Evolutionary conservation across 2,329 filamentous ascomycete species (phyloP), one percentile per base, ranked within the genome.

Genomic region (Neodidymelliopsis sp.): DNA sequence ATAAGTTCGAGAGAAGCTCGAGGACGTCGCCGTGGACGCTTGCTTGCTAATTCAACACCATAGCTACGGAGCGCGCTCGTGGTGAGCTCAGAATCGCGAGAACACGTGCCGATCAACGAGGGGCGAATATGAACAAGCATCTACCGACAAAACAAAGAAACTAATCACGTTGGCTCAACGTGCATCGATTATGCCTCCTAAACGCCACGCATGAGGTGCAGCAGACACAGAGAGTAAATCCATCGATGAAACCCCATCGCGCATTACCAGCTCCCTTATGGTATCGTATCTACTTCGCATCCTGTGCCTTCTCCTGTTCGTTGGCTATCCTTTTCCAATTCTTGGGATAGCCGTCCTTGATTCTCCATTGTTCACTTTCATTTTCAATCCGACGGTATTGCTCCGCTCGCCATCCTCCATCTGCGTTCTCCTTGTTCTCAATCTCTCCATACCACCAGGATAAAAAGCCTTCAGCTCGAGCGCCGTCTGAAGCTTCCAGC

Each of bases 381-480:
- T 54, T 52, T 53, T 70, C 65, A 2, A 73, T 57, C 0, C 53
- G 55, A 19, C 67, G 45, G 1, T 73, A 47, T 29, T 77, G 49
- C 0, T 39, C 52, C 25, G 75, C 69, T 28, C 78, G 63, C 77
- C 77, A 80, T 0, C 75, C 74, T 1, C 72, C 75, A 8, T 63
- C 42, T 4, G 69, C 64, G 53, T 79, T 74, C 6, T 68, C 49
- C 18, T 44, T 38, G 9, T 43, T 41, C 2, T 67, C 49, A 4
- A 63, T 35, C 16, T 29, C 37, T 1, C 72, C 77, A 24, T 74
- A 67, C 1, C 66, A 51, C 79, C 79, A 82, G 0, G 65, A 60
- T 4, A 81, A 47, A 3, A 75, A 54, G 0, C 70, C 67, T 51
- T 82, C 79, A 0, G 76, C 79, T 15, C 79, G 69, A 0, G 79